Percentiles rank a stretch among this genome's conserved stretches.
phyloP scores from a whole-genome alignment of 257 asterid genomes.

The Forsythia suspensa region DNA sequence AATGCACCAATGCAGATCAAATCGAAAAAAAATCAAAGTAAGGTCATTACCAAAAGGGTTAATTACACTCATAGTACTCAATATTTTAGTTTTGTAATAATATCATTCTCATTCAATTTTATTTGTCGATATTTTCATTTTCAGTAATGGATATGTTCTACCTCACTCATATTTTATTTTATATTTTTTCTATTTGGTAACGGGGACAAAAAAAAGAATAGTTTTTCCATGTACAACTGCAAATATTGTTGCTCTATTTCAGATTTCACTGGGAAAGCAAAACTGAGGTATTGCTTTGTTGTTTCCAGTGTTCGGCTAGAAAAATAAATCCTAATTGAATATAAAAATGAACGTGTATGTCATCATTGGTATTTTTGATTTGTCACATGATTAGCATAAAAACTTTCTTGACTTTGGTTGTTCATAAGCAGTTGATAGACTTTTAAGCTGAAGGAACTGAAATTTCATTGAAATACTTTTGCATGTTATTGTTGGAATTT shows the following conservation, averaged over 20 bases:
- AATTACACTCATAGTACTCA: no score
- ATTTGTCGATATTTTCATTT: no score
- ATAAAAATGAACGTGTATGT: neutral
- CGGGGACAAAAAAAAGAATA: no score
- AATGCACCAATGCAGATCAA: no score
- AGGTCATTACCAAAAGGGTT: no score
- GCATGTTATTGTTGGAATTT: no score
- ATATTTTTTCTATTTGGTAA: neutral
- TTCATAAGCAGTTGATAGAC: neutral
- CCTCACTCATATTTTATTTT: neutral
- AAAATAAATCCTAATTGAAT: neutral
- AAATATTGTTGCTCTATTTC: neutral
- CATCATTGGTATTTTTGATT: neutral
- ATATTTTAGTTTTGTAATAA: no score
- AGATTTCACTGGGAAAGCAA: neutral
- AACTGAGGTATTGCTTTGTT: neutral
- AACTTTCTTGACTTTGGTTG: neutral
- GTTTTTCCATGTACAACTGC: neutral
- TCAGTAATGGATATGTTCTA: neutral
- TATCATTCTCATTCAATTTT: no score
- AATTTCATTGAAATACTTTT: no score
- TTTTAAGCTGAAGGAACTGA: neutral
- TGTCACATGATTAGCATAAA: neutral
- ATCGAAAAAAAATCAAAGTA: no score
- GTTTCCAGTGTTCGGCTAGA: neutral